phyloP scores from a whole-genome alignment of 768 basidiomycete genomes.

The Tylopilus subfusipes region DNA sequence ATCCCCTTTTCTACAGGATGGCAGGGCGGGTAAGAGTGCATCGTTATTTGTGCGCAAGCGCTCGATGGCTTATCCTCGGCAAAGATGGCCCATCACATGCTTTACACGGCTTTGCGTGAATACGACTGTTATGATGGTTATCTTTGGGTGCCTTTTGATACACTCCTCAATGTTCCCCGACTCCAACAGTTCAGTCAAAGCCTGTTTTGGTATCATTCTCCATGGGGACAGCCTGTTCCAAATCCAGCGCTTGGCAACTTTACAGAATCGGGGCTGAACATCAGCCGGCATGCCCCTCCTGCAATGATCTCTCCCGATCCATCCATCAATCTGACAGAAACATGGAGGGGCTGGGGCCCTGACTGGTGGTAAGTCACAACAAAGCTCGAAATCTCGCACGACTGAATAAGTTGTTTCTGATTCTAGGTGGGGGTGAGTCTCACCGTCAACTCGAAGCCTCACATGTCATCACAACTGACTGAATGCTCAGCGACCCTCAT shows the following conservation, averaged over 20 bases:
- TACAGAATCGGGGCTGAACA: conserved; percentile 14
- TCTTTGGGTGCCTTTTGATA: conserved; percentile 52
- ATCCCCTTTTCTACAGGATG: conserved; percentile 38
- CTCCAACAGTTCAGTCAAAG: conserved; percentile 44
- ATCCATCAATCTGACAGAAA: conserved; percentile 34
- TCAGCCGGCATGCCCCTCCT: conserved; percentile 36
- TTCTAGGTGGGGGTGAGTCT: conserved; percentile 41
- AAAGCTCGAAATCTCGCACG: neutral
- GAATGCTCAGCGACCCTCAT: conserved; percentile 36
- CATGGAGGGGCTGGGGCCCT: conserved; percentile 39
- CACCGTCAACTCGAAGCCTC: neutral
- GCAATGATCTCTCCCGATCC: conserved; percentile 42
- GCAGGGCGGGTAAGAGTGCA: conserved; percentile 39
- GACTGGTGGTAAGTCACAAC: conserved; percentile 41
- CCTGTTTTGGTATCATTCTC: conserved; percentile 50
- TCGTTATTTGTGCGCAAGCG: neutral
- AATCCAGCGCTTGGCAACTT: conserved; percentile 33
- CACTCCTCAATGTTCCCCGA: conserved; percentile 47
- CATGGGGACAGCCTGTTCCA: conserved; percentile 40
- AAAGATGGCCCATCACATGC: conserved; percentile 52
- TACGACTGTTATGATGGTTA: conserved; percentile 48
- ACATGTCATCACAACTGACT: neutral
- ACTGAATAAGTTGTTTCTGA: conserved; percentile 2
- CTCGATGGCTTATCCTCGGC: neutral
- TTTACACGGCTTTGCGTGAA: conserved; percentile 44